Evolutionary conservation across 2,329 filamentous ascomycete genomes (phyloP).

Genomic region (Sarocladium strictum): DNA sequence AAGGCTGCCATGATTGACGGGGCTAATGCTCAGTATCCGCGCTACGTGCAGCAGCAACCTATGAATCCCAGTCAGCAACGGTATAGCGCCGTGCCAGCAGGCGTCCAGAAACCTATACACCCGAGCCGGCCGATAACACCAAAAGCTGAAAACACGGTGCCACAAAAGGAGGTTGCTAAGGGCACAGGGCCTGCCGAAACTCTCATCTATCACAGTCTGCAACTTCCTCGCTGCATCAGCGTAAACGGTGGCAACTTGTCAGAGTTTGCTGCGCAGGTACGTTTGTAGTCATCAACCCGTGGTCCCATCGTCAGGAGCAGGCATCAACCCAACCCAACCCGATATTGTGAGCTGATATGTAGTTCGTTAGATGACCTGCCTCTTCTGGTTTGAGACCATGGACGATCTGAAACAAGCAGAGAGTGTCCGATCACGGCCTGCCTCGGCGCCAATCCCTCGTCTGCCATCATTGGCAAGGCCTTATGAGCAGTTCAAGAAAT

Average conservation of each 20-base stretch:
- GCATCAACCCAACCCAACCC: no score
- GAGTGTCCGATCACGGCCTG: constrained; percentile 41
- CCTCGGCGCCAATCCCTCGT: constrained; percentile 36
- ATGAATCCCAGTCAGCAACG: not conserved
- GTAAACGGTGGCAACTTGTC: constrained; percentile 68
- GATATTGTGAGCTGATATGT: not conserved
- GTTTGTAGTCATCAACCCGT: no score
- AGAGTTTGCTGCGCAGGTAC: constrained; percentile 77
- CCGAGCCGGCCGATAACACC: constrained; percentile 13
- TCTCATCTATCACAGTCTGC: constrained; percentile 54
- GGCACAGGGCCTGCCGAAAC: constrained; percentile 20
- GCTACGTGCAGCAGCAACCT: constrained; percentile 20
- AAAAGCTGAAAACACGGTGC: not conserved
- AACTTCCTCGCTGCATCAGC: constrained; percentile 72
- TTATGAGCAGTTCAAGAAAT: constrained; percentile 78
- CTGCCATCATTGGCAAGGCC: constrained; percentile 70
- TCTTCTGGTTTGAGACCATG: constrained; percentile 95
- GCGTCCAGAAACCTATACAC: constrained; percentile 10
- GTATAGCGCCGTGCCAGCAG: constrained; percentile 6
- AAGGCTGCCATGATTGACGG: constrained; percentile 28
- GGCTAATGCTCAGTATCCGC: constrained; percentile 24
- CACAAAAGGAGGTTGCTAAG: constrained; percentile 10
- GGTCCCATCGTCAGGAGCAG: no score
- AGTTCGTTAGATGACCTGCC: constrained; percentile 69
- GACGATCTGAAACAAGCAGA: constrained; percentile 73